Base-by-base conservation (phyloP, 163 green algal genomes). In the Prototheca wickerhamii region DNA sequence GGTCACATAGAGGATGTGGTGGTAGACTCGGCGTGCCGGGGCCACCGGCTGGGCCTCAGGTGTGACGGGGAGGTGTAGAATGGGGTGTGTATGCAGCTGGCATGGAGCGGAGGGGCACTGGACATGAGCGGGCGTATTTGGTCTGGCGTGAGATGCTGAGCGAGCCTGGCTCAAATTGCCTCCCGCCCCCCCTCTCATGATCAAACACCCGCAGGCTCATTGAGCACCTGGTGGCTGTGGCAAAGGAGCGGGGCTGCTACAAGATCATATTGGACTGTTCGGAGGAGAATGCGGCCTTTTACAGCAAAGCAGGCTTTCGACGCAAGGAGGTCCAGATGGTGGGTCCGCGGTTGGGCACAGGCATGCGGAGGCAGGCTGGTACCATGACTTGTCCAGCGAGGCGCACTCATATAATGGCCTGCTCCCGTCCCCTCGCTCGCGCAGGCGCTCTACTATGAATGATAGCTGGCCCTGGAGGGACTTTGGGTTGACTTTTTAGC, bases 1-100 rank as follows among this genome's bases (percentile, higher is more conserved):
- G 90, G 85, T 0, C 90, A 96, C 74, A 87, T 97, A n/a, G 90
- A 97, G 70, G 90, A 97, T 64, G 86, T 97, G 21, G 90, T 96
- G 34, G 90, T 97, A 28, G 81, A 92, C 58, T 53, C 51, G 3
- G 60, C 51, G 4, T 86, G 78, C 37, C 75, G 89, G 1, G 89
- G 89, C 0, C 68, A 87, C 53, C 73, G 72, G 33, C 63, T 97
- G 40, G 90, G 90, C 0, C 65, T 81, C n/a, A 80, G 76, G 81
- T 84, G 67, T 4, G 66, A 25, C 35, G 34, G 42, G 26, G 42
- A 5, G 3, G 6, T 58, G 7, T 6, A 26, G 32, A 29, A 32
- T 51, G 5, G n/a, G 26, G 3, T 20, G 25, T 42, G 18, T 49
- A 21, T 65, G 21, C 23, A 12, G 4, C 30, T 33, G 15, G 35